These are phyloP conservation scores for Lithohypha guttulata DNA, from an alignment of 2,329 filamentous ascomycete genomes.

Conservation along the genomic window DNA sequence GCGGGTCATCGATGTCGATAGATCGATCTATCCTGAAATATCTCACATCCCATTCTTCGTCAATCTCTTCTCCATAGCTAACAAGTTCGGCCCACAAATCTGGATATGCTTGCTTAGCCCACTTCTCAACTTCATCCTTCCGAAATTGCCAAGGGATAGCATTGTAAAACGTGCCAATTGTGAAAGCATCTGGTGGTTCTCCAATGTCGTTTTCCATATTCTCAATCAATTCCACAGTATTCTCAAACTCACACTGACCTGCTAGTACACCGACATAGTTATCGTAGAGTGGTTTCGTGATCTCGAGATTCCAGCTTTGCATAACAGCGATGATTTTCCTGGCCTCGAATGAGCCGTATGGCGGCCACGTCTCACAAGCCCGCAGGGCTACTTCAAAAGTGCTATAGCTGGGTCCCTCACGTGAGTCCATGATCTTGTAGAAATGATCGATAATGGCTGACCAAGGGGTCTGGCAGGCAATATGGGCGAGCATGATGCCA, in stretches of 20 bases:
- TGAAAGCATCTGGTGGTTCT: conserved; percentile 54
- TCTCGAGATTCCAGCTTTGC: conserved; percentile 62
- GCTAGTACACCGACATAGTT: conserved; percentile 69
- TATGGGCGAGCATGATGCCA: conserved; percentile 76
- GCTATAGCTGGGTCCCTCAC: conserved; percentile 76
- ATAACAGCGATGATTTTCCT: conserved; percentile 47
- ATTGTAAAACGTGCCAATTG: conserved; percentile 67
- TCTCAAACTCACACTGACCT: conserved; percentile 58
- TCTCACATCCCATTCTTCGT: conserved; percentile 22
- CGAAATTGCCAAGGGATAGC: conserved; percentile 53
- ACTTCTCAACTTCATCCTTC: conserved; percentile 61
- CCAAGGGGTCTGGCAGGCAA: conserved; percentile 53
- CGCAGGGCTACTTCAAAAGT: conserved; percentile 73
- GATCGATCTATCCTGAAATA: conserved; percentile 21
- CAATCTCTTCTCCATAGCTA: conserved; percentile 19
- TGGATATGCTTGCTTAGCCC: conserved; percentile 60
- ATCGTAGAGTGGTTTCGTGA: conserved; percentile 62
- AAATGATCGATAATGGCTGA: conserved; percentile 60
- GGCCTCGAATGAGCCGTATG: conserved; percentile 32
- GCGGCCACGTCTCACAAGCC: conserved; percentile 54
- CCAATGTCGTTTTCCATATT: conserved; percentile 58
- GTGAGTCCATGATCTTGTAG: conserved; percentile 70
- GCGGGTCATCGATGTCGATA: conserved; percentile 18
- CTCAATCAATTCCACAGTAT: conserved; percentile 55
- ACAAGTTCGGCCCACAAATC: conserved; percentile 58